Conservation (phyloP, 352 stramenopile genomes). For the Halophytophthora polymorphica region DNA sequence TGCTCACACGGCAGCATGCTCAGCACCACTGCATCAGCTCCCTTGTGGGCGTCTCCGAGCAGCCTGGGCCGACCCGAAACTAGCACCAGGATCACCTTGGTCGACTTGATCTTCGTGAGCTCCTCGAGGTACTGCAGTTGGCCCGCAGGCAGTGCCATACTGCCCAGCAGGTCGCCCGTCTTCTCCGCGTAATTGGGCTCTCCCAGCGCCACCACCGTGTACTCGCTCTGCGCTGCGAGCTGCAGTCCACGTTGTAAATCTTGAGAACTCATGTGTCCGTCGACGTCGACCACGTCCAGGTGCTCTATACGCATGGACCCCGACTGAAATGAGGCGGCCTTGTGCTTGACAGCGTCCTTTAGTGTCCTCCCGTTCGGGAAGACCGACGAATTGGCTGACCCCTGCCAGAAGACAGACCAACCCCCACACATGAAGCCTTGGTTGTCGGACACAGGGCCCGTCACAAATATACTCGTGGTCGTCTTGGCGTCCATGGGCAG, state of each 20-base stretch:
- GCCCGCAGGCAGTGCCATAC: slow-evolving; percentile 48
- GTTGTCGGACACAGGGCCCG: slow-evolving; percentile 58
- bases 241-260: slow-evolving; percentile 38
- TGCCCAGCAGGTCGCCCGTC: slow-evolving; percentile 59
- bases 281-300: slow-evolving; percentile 46
- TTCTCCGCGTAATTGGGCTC: slow-evolving; percentile 85
- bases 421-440: slow-evolving; percentile 68
- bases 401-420: slow-evolving; percentile 74
- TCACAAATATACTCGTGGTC: slow-evolving; percentile 48
- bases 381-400: slow-evolving; percentile 46
- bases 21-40: slow-evolving; percentile 56
- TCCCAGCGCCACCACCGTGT: slow-evolving; percentile 71
- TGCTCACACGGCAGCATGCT: slow-evolving; percentile 77
- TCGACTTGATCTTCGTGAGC: slow-evolving; percentile 46
- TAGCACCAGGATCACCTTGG: slow-evolving; percentile 70
- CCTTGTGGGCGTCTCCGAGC: slow-evolving; percentile 38
- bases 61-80: slow-evolving; percentile 64
- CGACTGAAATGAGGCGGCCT: slow-evolving; percentile 4
- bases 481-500: slow-evolving; percentile 33
- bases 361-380: slow-evolving; percentile 68
- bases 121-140: slow-evolving; percentile 60
- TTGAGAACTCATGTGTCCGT: slow-evolving; percentile 32
- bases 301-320: slow-evolving; percentile 21
- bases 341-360: slow-evolving; percentile 37
- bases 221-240: slow-evolving; percentile 54